Evolutionary conservation across 176 grass and related monocot genomes (phyloP).

Genomic region (Paspalum notatum): DNA sequence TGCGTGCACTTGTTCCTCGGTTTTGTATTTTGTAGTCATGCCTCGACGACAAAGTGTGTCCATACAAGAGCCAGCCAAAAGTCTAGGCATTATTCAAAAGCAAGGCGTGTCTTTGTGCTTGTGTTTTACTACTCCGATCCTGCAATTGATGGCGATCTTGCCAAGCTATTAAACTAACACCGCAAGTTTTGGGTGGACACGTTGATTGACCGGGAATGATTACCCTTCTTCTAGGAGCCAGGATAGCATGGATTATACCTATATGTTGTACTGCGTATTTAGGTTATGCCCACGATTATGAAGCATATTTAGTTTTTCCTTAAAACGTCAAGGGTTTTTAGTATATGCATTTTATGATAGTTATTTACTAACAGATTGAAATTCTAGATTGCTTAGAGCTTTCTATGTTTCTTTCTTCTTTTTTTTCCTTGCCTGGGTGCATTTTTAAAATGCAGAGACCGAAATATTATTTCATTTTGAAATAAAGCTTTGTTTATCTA

Average conservation of each 20-base stretch:
- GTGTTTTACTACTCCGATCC: slow-evolving; percentile 33
- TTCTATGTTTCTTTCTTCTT: no score
- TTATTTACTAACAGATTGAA: no score
- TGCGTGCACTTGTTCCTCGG: background rate
- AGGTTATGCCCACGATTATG: no score
- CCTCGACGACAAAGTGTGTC: background rate
- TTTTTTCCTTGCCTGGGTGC: no score
- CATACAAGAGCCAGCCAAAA: slow-evolving; percentile 35
- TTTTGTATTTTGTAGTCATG: slow-evolving; percentile 25
- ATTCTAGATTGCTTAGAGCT: no score
- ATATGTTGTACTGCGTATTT: no score
- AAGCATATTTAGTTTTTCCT: no score
- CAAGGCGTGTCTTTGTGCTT: slow-evolving; percentile 25
- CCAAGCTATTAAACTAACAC: slow-evolving; percentile 12
- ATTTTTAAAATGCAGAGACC: no score
- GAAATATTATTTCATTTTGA: no score
- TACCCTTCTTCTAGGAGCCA: background rate
- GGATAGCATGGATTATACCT: background rate
- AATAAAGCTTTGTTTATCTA: no score
- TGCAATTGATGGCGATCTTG: slow-evolving; percentile 23
- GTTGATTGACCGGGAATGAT: slow-evolving; percentile 13
- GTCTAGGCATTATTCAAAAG: slow-evolving; percentile 30
- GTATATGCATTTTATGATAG: no score
- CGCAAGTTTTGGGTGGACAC: background rate
- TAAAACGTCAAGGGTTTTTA: no score